Percentiles rank a stretch among this genome's conserved stretches.
phyloP scores from a whole-genome alignment of 176 grass and related monocot genomes.

The Eleusine coracana region DNA sequence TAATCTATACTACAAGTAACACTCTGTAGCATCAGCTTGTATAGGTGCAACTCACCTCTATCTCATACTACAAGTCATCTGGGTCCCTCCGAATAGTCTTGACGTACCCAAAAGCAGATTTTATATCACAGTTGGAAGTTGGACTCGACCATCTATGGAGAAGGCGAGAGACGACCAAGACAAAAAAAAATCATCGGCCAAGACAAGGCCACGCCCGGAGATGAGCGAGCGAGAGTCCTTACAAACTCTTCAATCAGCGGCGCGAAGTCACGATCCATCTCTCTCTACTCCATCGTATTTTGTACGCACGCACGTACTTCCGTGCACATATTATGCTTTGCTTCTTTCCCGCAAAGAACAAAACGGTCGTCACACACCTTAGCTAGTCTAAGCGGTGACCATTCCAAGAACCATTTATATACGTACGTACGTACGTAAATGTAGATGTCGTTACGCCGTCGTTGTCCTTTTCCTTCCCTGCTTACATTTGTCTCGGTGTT shows the following conservation, averaged over 20 bases:
- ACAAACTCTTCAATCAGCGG: constrained; percentile 7
- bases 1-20: not conserved
- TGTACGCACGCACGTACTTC: not conserved
- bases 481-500: too few species aligned
- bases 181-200: not conserved
- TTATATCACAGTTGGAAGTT: too few species aligned
- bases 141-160: not conserved
- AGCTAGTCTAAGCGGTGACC: too few species aligned
- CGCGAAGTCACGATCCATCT: not conserved
- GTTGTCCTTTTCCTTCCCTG: too few species aligned
- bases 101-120: not conserved
- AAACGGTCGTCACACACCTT: too few species aligned
- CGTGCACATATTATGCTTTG: not conserved
- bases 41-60: too few species aligned
- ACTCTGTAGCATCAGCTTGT: too few species aligned
- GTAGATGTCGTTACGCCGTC: too few species aligned
- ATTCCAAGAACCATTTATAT: too few species aligned
- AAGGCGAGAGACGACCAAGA: not conserved
- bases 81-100: not conserved
- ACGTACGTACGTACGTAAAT: too few species aligned
- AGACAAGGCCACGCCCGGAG: not conserved
- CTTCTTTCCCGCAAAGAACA: not conserved
- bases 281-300: too few species aligned
- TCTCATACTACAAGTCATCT: too few species aligned
- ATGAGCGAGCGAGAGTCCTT: not conserved